Percentiles rank a stretch among this genome's conserved stretches.
phyloP scores from a whole-genome alignment of 1,284 basidiomycete species.

The Puccinia coronata region DNA sequence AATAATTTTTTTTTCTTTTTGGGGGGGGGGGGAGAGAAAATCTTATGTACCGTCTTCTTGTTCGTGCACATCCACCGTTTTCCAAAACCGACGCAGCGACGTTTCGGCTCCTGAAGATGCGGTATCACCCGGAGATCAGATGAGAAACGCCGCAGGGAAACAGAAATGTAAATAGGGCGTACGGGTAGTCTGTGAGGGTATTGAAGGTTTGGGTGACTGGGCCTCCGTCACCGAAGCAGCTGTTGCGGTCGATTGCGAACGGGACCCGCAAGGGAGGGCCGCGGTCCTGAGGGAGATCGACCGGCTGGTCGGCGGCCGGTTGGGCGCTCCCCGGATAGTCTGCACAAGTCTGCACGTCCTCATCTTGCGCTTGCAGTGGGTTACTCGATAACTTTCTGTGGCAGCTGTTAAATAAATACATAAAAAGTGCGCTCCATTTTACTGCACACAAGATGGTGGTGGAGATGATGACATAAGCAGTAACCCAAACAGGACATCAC shows the following conservation, averaged over 20 bases:
- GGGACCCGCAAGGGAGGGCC: neutral
- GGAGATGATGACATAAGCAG: no score
- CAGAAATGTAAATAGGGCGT: no score
- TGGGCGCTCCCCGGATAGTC: neutral
- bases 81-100: conserved; percentile 86
- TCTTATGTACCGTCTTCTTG: conserved; percentile 60
- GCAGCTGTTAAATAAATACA: no score
- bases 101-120: conserved; percentile 71
- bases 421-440: no score
- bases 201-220: neutral
- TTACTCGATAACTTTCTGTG: no score
- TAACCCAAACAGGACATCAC: no score
- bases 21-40: neutral
- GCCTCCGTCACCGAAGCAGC: neutral
- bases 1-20: neutral
- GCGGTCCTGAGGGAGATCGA: neutral
- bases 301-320: neutral
- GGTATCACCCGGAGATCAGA: no score
- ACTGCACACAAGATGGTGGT: no score
- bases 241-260: neutral
- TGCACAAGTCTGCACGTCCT: neutral
- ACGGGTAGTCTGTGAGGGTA: conserved; percentile 7
- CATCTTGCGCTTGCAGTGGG: no score
- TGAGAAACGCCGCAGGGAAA: no score
- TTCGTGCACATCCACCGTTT: conserved; percentile 64